phyloP scores from a whole-genome alignment of 257 asterid genomes.

The Przewalskia tangutica region DNA sequence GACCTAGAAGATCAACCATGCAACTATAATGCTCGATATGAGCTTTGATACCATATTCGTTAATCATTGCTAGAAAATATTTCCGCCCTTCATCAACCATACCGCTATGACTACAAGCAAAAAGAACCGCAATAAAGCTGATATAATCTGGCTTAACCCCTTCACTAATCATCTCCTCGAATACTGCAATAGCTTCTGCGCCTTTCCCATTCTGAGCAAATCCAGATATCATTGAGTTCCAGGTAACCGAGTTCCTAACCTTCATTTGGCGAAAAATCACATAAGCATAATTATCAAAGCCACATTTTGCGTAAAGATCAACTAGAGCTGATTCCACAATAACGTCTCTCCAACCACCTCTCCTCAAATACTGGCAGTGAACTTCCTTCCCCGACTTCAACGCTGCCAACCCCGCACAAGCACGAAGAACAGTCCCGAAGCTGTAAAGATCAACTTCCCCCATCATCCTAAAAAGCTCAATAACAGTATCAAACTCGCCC shows the following conservation, averaged over 20 bases:
- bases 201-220: constrained; percentile 91
- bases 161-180: constrained; percentile 45
- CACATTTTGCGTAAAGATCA: constrained; percentile 85
- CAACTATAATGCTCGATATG: constrained; percentile 70
- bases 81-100: constrained; percentile 49
- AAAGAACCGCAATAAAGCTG: constrained; percentile 63
- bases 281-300: constrained; percentile 54
- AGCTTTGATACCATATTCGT: constrained; percentile 36
- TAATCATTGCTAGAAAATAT: constrained; percentile 42
- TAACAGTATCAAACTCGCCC: constrained; percentile 44
- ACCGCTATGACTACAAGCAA: constrained; percentile 88
- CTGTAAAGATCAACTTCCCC: constrained; percentile 51
- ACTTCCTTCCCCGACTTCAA: constrained; percentile 69
- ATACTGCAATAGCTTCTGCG: constrained; percentile 45
- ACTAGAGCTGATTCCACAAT: constrained; percentile 89
- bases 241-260: constrained; percentile 56
- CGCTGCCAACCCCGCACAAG: constrained; percentile 78
- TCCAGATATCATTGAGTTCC: constrained; percentile 93
- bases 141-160: constrained; percentile 52
- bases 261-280: constrained; percentile 52
- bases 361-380: constrained; percentile 80
- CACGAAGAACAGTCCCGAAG: constrained; percentile 71
- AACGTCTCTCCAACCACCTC: constrained; percentile 73
- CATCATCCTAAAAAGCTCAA: constrained; percentile 47
- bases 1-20: constrained; percentile 78